Base-by-base conservation (phyloP, 768 basidiomycete species). In the Leccinum disarticulatum region DNA sequence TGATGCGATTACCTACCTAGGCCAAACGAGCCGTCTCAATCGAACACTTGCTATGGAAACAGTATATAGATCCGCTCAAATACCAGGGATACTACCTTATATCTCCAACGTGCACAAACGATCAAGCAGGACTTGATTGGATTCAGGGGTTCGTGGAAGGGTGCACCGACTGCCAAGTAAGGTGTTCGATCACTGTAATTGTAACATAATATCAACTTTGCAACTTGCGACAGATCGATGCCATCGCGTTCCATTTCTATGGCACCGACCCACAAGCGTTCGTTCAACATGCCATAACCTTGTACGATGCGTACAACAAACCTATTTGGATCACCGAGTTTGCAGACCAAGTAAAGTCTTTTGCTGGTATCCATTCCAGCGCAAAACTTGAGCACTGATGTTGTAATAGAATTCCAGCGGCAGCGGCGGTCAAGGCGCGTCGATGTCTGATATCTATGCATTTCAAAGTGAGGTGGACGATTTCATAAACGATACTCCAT, bases 211-310 rank as follows among this genome's bases (percentile, higher is more conserved):
- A 7, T 19, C 51, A 35, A 51, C 43, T 30, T n/a, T 41, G 55
- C 55, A 60, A 41, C 48, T 49, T 27, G 25, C n/a, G 3, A 25
- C 54, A 90, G 88, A 63, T 90, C 54, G 80, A 86, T 68, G 79
- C 72, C 36, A 56, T 89, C n/a, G 84, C 86, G 31, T 59, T 87
- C 51, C 93, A 96, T 70, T 90, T 79, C 73, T 95, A 95, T 68
- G 86, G 84, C 57, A 84, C 77, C 22, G 66, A 77, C 11, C 62
- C 80, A 3, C 53, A 76, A 0, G 77, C 76, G 10, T 80, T 95
- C 70, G 78, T 84, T 55, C 33, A 62, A 10, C 87, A 88, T 69
- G 72, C 89, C 55, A 64, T 72, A 5, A 70, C 77, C 11, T 79
- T 81, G 64, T 78, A 90, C 68, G 64, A 70, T 43, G 73, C 76